Percentiles rank a stretch among this genome's conserved stretches.
Conservation (phyloP, 352 stramenopile species). For the Phytophthora constricta region DNA sequence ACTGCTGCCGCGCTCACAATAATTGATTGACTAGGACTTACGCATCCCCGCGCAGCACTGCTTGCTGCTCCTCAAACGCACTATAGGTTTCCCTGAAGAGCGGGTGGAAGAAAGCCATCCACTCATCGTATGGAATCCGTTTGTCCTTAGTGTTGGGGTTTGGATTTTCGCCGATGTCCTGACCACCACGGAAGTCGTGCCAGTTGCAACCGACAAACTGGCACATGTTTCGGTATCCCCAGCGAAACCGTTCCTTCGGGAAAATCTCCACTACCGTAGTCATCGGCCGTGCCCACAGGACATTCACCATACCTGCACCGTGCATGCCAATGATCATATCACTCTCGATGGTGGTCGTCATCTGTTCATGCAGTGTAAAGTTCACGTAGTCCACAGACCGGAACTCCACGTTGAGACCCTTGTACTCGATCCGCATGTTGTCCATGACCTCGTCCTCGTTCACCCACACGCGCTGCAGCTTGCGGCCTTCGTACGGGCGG, state of each 20-base stretch:
- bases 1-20: slow-evolving; percentile 18
- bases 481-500: slow-evolving; percentile 52
- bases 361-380: slow-evolving; percentile 64
- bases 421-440: slow-evolving; percentile 52
- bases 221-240: slow-evolving; percentile 82
- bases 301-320: slow-evolving; percentile 80
- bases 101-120: slow-evolving; percentile 57
- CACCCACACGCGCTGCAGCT: slow-evolving; percentile 63
- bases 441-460: slow-evolving; percentile 67
- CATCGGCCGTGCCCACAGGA: slow-evolving; percentile 60
- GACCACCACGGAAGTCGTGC: slow-evolving; percentile 56
- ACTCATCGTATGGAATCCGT: slow-evolving; percentile 55
- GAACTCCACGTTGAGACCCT: slow-evolving; percentile 46
- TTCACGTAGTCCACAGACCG: slow-evolving; percentile 72
- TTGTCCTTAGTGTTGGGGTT: slow-evolving; percentile 58
- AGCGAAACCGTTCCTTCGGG: slow-evolving; percentile 51
- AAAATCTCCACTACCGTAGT: slow-evolving; percentile 82
- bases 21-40: slow-evolving; percentile 28
- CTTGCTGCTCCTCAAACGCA: slow-evolving; percentile 27
- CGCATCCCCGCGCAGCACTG: slow-evolving; percentile 14
- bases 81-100: slow-evolving; percentile 41
- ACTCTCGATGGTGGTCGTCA: slow-evolving; percentile 63
- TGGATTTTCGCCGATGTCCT: slow-evolving; percentile 36
- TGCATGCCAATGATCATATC: slow-evolving; percentile 88
- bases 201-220: slow-evolving; percentile 75